Percentiles rank a stretch among this genome's conserved stretches.
Evolutionary conservation across 345 rosid genomes (phyloP).

Genomic region (Combretum micranthum): DNA sequence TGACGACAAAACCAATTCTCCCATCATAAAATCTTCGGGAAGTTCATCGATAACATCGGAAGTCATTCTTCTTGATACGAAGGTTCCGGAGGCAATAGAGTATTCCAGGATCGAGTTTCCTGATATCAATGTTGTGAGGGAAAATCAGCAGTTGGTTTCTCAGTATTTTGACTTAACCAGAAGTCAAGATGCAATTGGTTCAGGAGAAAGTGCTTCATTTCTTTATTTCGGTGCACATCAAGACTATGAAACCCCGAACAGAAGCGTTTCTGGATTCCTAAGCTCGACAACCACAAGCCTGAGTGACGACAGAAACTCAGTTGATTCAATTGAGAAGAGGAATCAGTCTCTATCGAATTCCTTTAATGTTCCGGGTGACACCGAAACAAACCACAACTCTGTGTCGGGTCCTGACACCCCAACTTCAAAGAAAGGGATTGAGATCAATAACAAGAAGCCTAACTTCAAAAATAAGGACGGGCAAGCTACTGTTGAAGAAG

Average conservation of each 20-base stretch:
- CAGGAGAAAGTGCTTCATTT: constrained; percentile 38
- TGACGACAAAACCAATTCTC: constrained; percentile 14
- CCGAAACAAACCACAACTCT: constrained; percentile 22
- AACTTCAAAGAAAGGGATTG: constrained; percentile 37
- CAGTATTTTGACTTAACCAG: constrained; percentile 41
- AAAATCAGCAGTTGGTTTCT: constrained; percentile 76
- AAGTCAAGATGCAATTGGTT: constrained; percentile 2
- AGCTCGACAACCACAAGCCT: constrained; percentile 73
- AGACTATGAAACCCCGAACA: constrained; percentile 33
- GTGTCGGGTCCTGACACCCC: constrained; percentile 46
- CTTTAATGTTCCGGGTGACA: constrained; percentile 1
- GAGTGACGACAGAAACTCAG: constrained; percentile 66
- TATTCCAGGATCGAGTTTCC: constrained; percentile 92
- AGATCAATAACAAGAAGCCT: constrained; percentile 17
- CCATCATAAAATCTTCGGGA: constrained; percentile 5
- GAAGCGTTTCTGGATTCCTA: constrained; percentile 38
- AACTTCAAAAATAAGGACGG: constrained; percentile 21
- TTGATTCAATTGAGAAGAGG: constrained; percentile 51
- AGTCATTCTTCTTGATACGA: constrained; percentile 66
- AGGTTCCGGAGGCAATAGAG: constrained; percentile 46
- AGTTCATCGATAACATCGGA: constrained; percentile 77
- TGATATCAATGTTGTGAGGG: constrained; percentile 49
- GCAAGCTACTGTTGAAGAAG: constrained; percentile 18
- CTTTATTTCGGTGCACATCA: constrained; percentile 55
- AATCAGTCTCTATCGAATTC: constrained; percentile 12